Conservation (phyloP, 257 asterid species). For the Anisodus tanguticus region DNA sequence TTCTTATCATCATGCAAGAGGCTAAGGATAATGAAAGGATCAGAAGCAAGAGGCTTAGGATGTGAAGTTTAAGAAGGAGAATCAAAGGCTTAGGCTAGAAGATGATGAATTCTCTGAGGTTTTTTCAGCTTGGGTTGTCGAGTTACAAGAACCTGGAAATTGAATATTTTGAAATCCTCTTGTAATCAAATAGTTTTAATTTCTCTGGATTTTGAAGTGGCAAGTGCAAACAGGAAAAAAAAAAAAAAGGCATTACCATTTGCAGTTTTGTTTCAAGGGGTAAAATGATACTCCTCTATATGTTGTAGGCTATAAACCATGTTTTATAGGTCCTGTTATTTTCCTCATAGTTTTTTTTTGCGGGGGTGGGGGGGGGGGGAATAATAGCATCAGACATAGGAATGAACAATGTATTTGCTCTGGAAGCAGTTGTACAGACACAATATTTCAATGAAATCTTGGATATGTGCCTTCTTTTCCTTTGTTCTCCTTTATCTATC, state of each 20-base stretch:
- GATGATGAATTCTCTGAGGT: conserved; percentile 27
- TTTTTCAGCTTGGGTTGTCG: conserved; percentile 65
- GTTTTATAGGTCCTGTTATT: conserved; percentile 47
- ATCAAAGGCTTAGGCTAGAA: not conserved
- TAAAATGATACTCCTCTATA: conserved; percentile 6
- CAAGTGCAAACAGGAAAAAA: conserved; percentile 38
- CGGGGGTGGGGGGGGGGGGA: conserved; percentile 33
- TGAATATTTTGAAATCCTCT: conserved; percentile 37
- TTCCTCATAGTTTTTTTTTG: conserved; percentile 38
- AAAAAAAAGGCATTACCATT: conserved; percentile 28
- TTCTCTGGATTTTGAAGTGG: conserved; percentile 36
- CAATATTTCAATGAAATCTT: not conserved
- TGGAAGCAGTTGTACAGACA: conserved; percentile 34
- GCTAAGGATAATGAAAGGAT: not conserved
- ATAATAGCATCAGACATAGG: conserved; percentile 40
- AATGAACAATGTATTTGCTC: conserved; percentile 36
- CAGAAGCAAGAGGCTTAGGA: conserved; percentile 41
- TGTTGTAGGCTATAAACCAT: conserved; percentile 41
- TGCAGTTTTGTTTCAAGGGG: conserved; percentile 35
- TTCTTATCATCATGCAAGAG: conserved; percentile 75
- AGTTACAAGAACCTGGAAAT: conserved; percentile 28
- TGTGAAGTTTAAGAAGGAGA: conserved; percentile 52
- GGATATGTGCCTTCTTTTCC: not conserved
- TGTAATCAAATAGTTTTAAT: conserved; percentile 32
- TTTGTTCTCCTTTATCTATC: not conserved